Percentiles rank a stretch among this genome's conserved stretches.
phyloP scores from a whole-genome alignment of 306 rosid species.

The Myrica gale region DNA sequence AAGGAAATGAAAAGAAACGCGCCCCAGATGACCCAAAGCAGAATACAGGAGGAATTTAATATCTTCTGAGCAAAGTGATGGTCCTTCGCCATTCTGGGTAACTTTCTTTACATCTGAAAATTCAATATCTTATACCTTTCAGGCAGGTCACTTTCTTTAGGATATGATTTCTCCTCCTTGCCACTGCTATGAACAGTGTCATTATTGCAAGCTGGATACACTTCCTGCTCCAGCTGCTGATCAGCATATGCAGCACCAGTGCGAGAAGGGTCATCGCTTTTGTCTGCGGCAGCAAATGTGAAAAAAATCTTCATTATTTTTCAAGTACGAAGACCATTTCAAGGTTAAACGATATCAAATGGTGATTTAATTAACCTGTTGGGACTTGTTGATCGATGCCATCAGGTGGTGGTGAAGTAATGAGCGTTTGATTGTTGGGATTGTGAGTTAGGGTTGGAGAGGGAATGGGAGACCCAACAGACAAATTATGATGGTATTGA shows the following conservation, averaged over 20 bases:
- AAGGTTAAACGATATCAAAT: not conserved
- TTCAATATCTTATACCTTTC: constrained; percentile 40
- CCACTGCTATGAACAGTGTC: constrained; percentile 4
- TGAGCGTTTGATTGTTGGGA: constrained; percentile 40
- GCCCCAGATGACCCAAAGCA: not conserved
- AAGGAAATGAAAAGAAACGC: not conserved
- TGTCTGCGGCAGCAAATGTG: constrained; percentile 43
- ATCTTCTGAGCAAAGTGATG: not conserved
- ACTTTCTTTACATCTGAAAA: constrained; percentile 6
- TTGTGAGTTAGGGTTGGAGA: constrained; percentile 46
- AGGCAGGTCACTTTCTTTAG: constrained; percentile 39
- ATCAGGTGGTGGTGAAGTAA: constrained; percentile 40
- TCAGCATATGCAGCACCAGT: constrained; percentile 24
- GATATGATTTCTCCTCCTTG: constrained; percentile 34
- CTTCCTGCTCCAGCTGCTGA: constrained; percentile 46
- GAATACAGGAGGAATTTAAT: not conserved
- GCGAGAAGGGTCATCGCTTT: constrained; percentile 21
- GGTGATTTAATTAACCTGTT: constrained; percentile 43
- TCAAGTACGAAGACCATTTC: not conserved
- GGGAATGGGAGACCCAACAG: constrained; percentile 58
- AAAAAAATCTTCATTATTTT: constrained; percentile 5
- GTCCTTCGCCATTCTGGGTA: not conserved
- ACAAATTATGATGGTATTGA: constrained; percentile 53
- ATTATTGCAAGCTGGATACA: constrained; percentile 22
- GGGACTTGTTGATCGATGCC: constrained; percentile 50